A percentile compares a stretch with the other conserved stretches of the same genome.
These are phyloP conservation scores for Cicer chorassanicum DNA, from an alignment of 306 rosid species.

Conservation along the genomic window DNA sequence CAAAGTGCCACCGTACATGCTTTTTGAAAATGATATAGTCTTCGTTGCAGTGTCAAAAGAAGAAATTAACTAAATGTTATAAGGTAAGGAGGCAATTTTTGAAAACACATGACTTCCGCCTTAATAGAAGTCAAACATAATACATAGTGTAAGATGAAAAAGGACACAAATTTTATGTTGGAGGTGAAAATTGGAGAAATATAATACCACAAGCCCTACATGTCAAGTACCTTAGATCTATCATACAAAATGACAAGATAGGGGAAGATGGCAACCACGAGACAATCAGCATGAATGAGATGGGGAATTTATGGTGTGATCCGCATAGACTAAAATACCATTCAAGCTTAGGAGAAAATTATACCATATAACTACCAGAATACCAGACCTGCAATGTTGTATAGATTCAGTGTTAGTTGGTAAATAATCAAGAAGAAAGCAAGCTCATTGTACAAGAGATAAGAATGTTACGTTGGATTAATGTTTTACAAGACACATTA, in stretches of 20 bases:
- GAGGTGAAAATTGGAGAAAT: background rate
- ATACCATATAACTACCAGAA: background rate
- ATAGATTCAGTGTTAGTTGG: background rate
- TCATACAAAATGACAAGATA: background rate
- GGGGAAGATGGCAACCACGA: background rate
- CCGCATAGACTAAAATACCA: background rate
- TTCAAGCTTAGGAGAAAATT: background rate
- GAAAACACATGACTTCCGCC: background rate
- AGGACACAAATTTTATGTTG: background rate
- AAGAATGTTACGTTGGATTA: background rate
- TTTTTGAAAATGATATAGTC: background rate
- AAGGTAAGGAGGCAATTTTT: background rate
- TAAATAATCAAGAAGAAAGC: background rate
- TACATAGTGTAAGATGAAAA: background rate
- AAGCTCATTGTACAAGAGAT: background rate
- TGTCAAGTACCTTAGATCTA: background rate
- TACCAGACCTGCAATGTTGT: background rate
- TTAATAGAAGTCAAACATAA: background rate
- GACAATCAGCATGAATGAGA: background rate
- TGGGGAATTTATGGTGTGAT: background rate
- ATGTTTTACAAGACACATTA: background rate
- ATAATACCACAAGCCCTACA: background rate
- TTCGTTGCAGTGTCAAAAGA: background rate
- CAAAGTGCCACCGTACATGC: background rate
- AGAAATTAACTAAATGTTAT: background rate